Evolutionary conservation across 495 filamentous ascomycete genomes (phyloP).

Genomic region (Xylaria longipes): DNA sequence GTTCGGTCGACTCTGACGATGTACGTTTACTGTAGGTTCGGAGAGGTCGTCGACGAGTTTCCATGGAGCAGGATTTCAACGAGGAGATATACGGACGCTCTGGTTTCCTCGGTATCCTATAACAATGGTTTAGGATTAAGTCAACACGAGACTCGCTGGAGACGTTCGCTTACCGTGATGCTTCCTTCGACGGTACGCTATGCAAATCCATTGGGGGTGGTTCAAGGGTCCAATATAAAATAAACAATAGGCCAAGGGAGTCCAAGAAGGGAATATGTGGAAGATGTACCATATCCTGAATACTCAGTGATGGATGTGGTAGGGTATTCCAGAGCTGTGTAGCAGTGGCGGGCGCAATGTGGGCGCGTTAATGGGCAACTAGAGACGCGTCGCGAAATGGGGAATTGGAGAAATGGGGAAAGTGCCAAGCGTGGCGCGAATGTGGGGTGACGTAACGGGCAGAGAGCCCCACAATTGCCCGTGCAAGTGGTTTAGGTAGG

Average conservation of each 20-base stretch:
- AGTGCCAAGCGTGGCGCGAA: conserved; percentile 25
- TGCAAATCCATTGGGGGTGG: conserved; percentile 16
- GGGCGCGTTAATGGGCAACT: conserved; percentile 37
- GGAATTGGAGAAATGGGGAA: not conserved
- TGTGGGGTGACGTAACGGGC: conserved; percentile 25
- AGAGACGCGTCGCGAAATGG: conserved; percentile 33
- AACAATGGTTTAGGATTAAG: not conserved
- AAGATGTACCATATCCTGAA: not conserved
- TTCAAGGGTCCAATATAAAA: not conserved
- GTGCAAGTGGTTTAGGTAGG: no score
- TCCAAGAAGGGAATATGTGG: not conserved
- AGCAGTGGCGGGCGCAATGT: not conserved
- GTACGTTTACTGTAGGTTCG: conserved; percentile 53
- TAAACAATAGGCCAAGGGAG: not conserved
- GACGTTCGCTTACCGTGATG: conserved; percentile 15
- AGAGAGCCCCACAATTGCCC: not conserved
- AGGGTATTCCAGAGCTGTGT: not conserved
- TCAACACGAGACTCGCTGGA: not conserved
- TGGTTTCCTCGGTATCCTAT: conserved; percentile 26
- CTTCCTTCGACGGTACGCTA: conserved; percentile 1
- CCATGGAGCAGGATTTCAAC: conserved; percentile 23
- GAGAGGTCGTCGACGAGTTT: conserved; percentile 42
- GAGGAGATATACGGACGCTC: conserved; percentile 24
- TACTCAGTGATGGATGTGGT: not conserved
- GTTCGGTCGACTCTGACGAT: conserved; percentile 28